These are phyloP conservation scores for Hevea brasiliensis DNA, from an alignment of 345 rosid species.

Conservation along the genomic window DNA sequence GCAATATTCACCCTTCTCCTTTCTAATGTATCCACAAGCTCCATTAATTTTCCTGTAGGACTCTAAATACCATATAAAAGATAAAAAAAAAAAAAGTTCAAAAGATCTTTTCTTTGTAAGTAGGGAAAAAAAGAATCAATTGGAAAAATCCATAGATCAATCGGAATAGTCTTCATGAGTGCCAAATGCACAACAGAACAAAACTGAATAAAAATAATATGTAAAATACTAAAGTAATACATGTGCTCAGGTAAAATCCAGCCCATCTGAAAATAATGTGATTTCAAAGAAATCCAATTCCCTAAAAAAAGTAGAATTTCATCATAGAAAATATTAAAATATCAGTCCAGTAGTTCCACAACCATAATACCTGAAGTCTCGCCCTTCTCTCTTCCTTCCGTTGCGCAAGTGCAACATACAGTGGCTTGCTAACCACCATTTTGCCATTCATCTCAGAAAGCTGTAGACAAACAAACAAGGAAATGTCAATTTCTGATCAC, in stretches of 20 bases:
- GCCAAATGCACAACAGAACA: neutral
- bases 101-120: no score
- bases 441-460: constrained; percentile 85
- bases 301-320: neutral
- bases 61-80: no score
- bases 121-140: no score
- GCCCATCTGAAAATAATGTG: neutral
- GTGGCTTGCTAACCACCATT: constrained; percentile 85
- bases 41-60: no score
- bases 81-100: no score
- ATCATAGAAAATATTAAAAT: neutral
- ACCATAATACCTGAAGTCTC: constrained; percentile 38
- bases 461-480: constrained; percentile 23
- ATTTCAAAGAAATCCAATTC: neutral
- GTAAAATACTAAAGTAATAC: neutral
- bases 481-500: neutral
- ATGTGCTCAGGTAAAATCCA: neutral
- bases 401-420: constrained; percentile 94
- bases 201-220: neutral
- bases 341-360: neutral
- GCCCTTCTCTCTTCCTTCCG: constrained; percentile 92
- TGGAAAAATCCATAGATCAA: no score
- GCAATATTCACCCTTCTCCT: no score
- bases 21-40: no score
- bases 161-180: neutral